Percentiles rank a stretch among this genome's conserved stretches.
These are phyloP conservation scores for Penicillium brevicompactum DNA, from an alignment of 2,329 filamentous ascomycete genomes.

Conservation along the genomic window DNA sequence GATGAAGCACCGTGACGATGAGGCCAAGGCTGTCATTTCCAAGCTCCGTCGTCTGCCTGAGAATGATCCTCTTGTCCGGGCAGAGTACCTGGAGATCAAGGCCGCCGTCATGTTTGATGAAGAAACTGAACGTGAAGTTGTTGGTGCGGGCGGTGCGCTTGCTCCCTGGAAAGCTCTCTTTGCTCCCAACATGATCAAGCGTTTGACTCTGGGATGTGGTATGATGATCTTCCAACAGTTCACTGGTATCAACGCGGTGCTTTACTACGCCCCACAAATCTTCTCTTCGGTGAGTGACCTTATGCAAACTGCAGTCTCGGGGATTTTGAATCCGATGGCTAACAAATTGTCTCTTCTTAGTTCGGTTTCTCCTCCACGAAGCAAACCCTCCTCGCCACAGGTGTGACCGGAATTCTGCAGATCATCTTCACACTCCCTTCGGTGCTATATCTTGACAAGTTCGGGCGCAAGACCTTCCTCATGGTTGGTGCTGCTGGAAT, in stretches of 20 bases:
- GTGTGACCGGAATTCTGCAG: slow-evolving; percentile 33
- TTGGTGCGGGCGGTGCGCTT: slow-evolving; percentile 18
- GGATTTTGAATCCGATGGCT: neutral
- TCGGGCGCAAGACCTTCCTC: slow-evolving; percentile 41
- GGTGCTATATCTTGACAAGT: slow-evolving; percentile 40
- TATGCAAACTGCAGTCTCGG: neutral
- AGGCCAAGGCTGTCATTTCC: slow-evolving; percentile 66
- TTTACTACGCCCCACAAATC: slow-evolving; percentile 41
- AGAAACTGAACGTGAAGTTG: slow-evolving; percentile 60
- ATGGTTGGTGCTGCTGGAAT: slow-evolving; percentile 64
- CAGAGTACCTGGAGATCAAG: slow-evolving; percentile 83
- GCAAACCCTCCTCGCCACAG: slow-evolving; percentile 28
- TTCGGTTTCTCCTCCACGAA: slow-evolving; percentile 30
- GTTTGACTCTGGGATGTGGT: slow-evolving; percentile 27
- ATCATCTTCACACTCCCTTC: slow-evolving; percentile 41
- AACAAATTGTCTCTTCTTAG: neutral
- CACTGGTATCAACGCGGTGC: slow-evolving; percentile 51
- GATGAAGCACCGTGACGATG: slow-evolving; percentile 68
- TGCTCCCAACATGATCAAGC: slow-evolving; percentile 31
- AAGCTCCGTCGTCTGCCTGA: slow-evolving; percentile 62
- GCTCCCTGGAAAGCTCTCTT: slow-evolving; percentile 33
- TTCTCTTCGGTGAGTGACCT: slow-evolving; percentile 13
- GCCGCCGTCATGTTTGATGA: slow-evolving; percentile 78
- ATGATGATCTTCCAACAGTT: slow-evolving; percentile 51
- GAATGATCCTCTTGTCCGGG: slow-evolving; percentile 68